These are phyloP conservation scores for Hanseniaspora clermontiae DNA, from an alignment of 805 yeast species.

Conservation along the genomic window DNA sequence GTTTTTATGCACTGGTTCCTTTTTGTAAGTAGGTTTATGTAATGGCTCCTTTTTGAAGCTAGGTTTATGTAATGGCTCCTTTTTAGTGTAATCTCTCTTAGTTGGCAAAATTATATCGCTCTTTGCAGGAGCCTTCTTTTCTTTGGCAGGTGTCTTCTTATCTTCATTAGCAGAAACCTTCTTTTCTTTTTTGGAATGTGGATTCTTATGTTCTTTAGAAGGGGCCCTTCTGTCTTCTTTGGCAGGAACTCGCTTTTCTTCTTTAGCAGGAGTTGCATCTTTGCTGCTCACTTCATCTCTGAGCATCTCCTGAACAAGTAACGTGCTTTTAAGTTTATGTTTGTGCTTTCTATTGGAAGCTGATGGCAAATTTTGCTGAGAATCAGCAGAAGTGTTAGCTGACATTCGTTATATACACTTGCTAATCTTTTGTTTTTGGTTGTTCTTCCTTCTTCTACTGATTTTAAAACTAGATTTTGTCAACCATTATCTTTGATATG, in stretches of 20 bases:
- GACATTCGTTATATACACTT: not conserved
- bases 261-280: not conserved
- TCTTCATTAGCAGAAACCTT: too few species aligned
- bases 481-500: too few species aligned
- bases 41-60: not conserved
- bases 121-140: not conserved
- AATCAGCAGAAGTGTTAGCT: not conserved
- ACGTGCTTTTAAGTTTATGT: not conserved
- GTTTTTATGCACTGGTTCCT: not conserved
- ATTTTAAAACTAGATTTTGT: too few species aligned
- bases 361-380: not conserved
- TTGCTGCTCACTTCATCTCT: not conserved
- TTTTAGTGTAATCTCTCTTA: not conserved
- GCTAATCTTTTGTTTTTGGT: not conserved
- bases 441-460: too few species aligned
- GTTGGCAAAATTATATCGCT: not conserved
- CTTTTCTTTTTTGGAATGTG: not conserved
- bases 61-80: not conserved
- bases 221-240: not conserved
- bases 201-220: not conserved
- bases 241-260: not conserved
- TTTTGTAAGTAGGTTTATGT: not conserved
- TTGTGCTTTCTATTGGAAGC: not conserved
- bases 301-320: conserved; percentile 1
- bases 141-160: too few species aligned